Evolutionary conservation across 495 filamentous ascomycete genomes (phyloP).

Genomic region (Cairneyella variabilis): DNA sequence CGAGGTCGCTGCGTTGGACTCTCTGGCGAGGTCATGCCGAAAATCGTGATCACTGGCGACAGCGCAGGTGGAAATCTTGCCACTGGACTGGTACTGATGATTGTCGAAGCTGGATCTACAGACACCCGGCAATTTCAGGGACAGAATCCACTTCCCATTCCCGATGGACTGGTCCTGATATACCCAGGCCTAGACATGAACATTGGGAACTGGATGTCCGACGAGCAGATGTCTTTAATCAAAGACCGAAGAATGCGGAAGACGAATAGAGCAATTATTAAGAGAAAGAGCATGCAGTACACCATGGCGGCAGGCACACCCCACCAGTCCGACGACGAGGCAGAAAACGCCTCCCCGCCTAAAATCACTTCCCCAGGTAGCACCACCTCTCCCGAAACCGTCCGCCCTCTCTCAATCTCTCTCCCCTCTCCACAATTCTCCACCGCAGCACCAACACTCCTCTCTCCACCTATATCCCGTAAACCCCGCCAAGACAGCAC

Average conservation of each 20-base stretch:
- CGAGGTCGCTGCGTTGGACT: slow-evolving; percentile 79
- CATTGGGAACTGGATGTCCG: slow-evolving; percentile 98
- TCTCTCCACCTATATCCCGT: slow-evolving; percentile 4
- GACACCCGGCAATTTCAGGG: slow-evolving; percentile 53
- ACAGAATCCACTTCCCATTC: slow-evolving; percentile 63
- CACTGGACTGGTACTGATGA: slow-evolving; percentile 78
- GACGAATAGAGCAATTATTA: slow-evolving; percentile 71
- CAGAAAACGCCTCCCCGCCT: slow-evolving; percentile 31
- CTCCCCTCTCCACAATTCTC: slow-evolving; percentile 20
- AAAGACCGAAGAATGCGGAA: slow-evolving; percentile 74
- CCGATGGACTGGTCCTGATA: slow-evolving; percentile 77
- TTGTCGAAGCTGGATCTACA: slow-evolving; percentile 65
- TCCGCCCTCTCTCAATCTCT: slow-evolving; percentile 1
- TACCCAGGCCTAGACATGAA: slow-evolving; percentile 93
- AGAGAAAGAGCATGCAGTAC: slow-evolving; percentile 69
- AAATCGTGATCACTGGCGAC: slow-evolving; percentile 81
- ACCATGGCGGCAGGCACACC: slow-evolving; percentile 57
- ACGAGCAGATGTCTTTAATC: slow-evolving; percentile 94
- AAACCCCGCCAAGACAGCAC: not conserved
- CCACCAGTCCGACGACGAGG: slow-evolving; percentile 60
- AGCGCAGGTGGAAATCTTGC: slow-evolving; percentile 92
- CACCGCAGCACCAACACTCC: slow-evolving; percentile 13
- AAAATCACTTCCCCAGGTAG: slow-evolving; percentile 26
- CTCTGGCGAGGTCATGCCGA: slow-evolving; percentile 65
- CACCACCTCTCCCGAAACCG: slow-evolving; percentile 7